Percentiles rank a stretch among this genome's conserved stretches.
phyloP scores from a whole-genome alignment of 1,284 basidiomycete genomes.

The Ustilago tritici region DNA sequence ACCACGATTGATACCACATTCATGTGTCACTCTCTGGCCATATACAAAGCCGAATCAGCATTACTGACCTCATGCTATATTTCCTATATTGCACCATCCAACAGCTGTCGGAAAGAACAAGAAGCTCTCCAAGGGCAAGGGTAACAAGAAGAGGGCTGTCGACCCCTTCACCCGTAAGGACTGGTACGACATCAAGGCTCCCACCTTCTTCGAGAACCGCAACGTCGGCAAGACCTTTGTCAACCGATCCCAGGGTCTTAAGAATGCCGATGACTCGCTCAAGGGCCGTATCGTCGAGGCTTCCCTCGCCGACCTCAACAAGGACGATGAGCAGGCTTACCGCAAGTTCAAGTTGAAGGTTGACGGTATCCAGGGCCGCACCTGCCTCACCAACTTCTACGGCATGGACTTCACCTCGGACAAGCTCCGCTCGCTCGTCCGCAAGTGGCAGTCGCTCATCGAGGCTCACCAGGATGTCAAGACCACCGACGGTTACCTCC shows the following conservation, averaged over 20 bases:
- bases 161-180: conserved; percentile 99
- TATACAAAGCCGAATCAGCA: neutral
- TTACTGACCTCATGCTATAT: conserved; percentile 12
- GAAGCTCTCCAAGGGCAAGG: conserved; percentile 99
- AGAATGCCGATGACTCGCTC: conserved; percentile 98
- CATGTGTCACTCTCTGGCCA: neutral
- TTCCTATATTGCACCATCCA: neutral
- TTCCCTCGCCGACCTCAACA: conserved; percentile 97
- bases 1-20: neutral
- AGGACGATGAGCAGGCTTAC: conserved; percentile 99
- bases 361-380: conserved; percentile 98
- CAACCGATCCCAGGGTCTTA: conserved; percentile 97
- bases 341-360: conserved; percentile 99
- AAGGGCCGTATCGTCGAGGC: conserved; percentile 97
- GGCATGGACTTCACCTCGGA: conserved; percentile 99
- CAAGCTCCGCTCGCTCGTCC: conserved; percentile 99
- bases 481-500: conserved; percentile 98
- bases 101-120: conserved; percentile 82
- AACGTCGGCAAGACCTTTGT: conserved; percentile 99
- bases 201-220: conserved; percentile 95
- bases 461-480: conserved; percentile 99
- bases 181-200: conserved; percentile 99
- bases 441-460: conserved; percentile 99
- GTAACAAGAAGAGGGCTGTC: conserved; percentile 97
- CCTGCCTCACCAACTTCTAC: conserved; percentile 99